phyloP scores from a whole-genome alignment of 805 yeast genomes.

The Starmerella kuoi region DNA sequence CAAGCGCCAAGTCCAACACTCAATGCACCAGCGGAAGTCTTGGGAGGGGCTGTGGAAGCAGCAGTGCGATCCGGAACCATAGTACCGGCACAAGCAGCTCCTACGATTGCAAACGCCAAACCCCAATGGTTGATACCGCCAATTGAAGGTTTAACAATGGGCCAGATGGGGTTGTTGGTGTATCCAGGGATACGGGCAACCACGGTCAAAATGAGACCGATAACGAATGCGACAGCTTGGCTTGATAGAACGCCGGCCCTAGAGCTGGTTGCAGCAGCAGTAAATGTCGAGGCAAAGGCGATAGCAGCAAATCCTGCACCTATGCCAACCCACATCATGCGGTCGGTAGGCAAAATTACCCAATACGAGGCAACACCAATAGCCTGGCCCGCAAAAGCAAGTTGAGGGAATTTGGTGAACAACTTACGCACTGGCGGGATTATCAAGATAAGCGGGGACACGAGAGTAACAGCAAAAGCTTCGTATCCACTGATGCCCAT shows the following conservation, averaged over 20 bases:
- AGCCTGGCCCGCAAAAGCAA: conserved; percentile 43
- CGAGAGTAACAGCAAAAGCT: conserved; percentile 34
- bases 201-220: conserved; percentile 66
- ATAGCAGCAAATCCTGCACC: conserved; percentile 56
- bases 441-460: conserved; percentile 40
- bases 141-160: conserved; percentile 70
- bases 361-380: conserved; percentile 68
- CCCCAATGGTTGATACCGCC: conserved; percentile 80
- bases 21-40: conserved; percentile 31
- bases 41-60: conserved; percentile 3
- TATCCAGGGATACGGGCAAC: conserved; percentile 61
- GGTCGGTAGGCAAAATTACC: conserved; percentile 52
- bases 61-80: conserved; percentile 16
- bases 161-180: conserved; percentile 94
- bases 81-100: conserved; percentile 45
- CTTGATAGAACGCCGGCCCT: conserved; percentile 22
- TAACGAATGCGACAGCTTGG: conserved; percentile 44
- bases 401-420: conserved; percentile 37
- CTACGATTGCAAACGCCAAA: conserved; percentile 46
- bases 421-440: conserved; percentile 35
- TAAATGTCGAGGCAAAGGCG: conserved; percentile 45
- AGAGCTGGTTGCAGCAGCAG: conserved; percentile 27
- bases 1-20: conserved; percentile 66
- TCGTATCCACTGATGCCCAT: conserved; percentile 97
- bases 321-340: conserved; percentile 51